A percentile compares a stretch with the other conserved stretches of the same genome.
Conservation (phyloP, 768 basidiomycete genomes). For the Suillus brevipes region DNA sequence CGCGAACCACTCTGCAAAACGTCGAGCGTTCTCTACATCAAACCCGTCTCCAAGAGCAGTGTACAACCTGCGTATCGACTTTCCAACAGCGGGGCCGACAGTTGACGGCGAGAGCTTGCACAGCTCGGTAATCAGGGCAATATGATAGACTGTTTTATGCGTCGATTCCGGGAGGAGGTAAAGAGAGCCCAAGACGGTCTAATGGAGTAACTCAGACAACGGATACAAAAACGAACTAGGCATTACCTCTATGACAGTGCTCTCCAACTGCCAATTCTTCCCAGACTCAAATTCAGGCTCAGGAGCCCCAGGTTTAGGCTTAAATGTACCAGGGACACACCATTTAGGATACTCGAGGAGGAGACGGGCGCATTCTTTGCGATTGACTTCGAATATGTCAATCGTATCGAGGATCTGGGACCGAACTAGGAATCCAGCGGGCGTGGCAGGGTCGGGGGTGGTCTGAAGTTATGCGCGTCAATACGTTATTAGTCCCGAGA, state of each 20-base stretch:
- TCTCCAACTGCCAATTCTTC: slow-evolving; percentile 88
- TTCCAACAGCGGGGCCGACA: slow-evolving; percentile 94
- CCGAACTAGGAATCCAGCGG: slow-evolving; percentile 79
- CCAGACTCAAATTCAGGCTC: slow-evolving; percentile 51
- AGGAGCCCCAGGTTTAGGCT: slow-evolving; percentile 66
- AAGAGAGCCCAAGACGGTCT: slow-evolving; percentile 74
- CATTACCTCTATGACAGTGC: slow-evolving; percentile 79
- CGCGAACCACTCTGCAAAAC: slow-evolving; percentile 94
- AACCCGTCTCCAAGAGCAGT: slow-evolving; percentile 76
- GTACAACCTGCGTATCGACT: slow-evolving; percentile 90
- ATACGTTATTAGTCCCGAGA: background rate
- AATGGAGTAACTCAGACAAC: slow-evolving; percentile 4
- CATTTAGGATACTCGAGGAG: slow-evolving; percentile 86
- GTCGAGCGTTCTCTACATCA: slow-evolving; percentile 78
- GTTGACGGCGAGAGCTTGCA: slow-evolving; percentile 93
- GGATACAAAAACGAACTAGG: background rate
- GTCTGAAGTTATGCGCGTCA: slow-evolving; percentile 44
- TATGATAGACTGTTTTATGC: slow-evolving; percentile 82
- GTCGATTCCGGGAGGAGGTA: slow-evolving; percentile 77
- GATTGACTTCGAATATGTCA: slow-evolving; percentile 91
- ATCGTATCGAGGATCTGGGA: slow-evolving; percentile 73
- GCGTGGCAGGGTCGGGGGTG: slow-evolving; percentile 71
- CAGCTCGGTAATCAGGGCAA: slow-evolving; percentile 85
- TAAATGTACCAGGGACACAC: slow-evolving; percentile 83
- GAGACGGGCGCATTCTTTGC: slow-evolving; percentile 90